These are phyloP conservation scores for Tuber aestivum DNA, from an alignment of 495 filamentous ascomycete genomes.

Conservation along the genomic window DNA sequence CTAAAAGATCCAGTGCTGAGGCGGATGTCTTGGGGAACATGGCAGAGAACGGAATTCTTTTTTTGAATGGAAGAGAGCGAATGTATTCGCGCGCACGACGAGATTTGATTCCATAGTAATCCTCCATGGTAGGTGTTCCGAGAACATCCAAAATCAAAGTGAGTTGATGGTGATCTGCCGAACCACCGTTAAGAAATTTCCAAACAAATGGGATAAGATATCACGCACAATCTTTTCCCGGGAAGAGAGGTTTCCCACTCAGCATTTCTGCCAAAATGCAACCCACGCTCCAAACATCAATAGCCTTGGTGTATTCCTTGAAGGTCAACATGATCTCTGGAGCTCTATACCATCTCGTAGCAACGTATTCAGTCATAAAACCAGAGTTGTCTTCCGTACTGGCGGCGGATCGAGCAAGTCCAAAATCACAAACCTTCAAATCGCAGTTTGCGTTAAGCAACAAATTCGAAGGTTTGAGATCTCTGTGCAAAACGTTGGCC, in stretches of 20 bases:
- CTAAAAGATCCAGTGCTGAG: conserved; percentile 83
- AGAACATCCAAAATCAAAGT: conserved; percentile 97
- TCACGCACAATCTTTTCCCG: conserved; percentile 92
- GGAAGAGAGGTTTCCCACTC: conserved; percentile 96
- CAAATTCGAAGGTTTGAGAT: conserved; percentile 94
- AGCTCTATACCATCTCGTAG: conserved; percentile 97
- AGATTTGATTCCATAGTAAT: conserved; percentile 99
- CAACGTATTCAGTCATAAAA: conserved; percentile 99
- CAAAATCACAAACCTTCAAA: conserved; percentile 98
- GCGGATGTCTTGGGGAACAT: conserved; percentile 98
- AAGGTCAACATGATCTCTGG: conserved; percentile 99
- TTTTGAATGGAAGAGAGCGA: conserved; percentile 99
- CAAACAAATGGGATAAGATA: conserved; percentile 10
- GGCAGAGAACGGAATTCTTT: conserved; percentile 96
- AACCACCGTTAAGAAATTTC: background rate
- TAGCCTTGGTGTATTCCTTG: conserved; percentile 99
- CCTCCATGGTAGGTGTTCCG: conserved; percentile 98
- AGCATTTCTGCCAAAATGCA: conserved; percentile 99
- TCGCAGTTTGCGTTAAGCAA: conserved; percentile 98
- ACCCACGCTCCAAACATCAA: conserved; percentile 98
- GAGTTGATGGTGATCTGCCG: conserved; percentile 89
- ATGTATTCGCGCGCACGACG: conserved; percentile 97
- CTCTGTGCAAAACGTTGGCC: conserved; percentile 95
- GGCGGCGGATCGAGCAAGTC: conserved; percentile 83
- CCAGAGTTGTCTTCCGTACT: conserved; percentile 97